A percentile compares a stretch with the other conserved stretches of the same genome.
Conservation (phyloP, 2,329 filamentous ascomycete genomes). For the Clarireedia hainanense region DNA sequence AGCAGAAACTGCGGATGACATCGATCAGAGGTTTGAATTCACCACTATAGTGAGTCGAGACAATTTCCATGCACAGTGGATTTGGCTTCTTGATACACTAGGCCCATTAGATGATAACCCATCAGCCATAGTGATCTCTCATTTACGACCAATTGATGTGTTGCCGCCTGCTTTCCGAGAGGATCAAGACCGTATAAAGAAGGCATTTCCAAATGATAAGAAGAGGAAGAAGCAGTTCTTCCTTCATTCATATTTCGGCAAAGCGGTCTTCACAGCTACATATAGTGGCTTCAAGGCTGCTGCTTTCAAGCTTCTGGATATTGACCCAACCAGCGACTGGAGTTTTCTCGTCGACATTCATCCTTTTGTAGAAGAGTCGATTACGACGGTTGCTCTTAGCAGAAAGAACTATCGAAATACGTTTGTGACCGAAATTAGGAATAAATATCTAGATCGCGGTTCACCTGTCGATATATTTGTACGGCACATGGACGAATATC, state of each 20-base stretch:
- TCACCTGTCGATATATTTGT: not conserved
- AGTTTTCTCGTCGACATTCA: slow-evolving; percentile 4
- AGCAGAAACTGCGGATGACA: not conserved
- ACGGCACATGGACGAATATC: not conserved
- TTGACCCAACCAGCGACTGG: slow-evolving; percentile 4
- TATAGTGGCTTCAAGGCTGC: slow-evolving; percentile 1
- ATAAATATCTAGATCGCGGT: not conserved
- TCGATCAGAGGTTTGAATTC: not conserved
- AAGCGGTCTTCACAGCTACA: not conserved
- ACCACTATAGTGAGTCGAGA: not conserved
- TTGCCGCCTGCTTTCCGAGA: not conserved
- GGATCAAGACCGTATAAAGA: not conserved
- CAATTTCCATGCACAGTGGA: not conserved
- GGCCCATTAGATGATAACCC: not conserved
- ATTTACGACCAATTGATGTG: not conserved
- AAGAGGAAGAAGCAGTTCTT: not conserved
- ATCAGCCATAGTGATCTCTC: not conserved
- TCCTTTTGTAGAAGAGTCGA: not conserved
- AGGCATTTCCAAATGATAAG: not conserved
- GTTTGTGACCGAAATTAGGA: not conserved
- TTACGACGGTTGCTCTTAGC: not conserved
- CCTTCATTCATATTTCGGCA: slow-evolving; percentile 6
- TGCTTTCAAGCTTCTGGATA: slow-evolving; percentile 1
- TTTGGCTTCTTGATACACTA: not conserved
- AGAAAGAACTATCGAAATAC: slow-evolving; percentile 1